Base-by-base conservation (phyloP, 768 basidiomycete species). In the Thelephora aurantiotincta region DNA sequence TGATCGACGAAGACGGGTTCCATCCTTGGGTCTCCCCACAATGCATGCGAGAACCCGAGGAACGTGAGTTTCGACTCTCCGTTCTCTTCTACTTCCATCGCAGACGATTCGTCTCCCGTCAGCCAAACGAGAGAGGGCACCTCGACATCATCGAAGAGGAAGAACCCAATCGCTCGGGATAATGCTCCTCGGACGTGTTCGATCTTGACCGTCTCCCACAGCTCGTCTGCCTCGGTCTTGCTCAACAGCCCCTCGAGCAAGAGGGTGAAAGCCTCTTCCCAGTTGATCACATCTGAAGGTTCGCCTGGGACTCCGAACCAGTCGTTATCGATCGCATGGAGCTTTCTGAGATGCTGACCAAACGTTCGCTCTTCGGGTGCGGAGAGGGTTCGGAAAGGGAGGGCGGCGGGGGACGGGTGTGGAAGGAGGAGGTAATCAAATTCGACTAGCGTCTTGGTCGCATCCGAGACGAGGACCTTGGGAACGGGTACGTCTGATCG, bases 11-110 rank as follows among this genome's bases (percentile, higher is more conserved):
- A 81, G 54, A 78, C 69, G 4, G 71, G 66, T 59, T 87, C 85
- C 34, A 85, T 67, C 35, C 87, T 62, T 9, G 85, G 85, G 58
- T 88, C 85, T 23, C 82, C 84, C 77, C 81, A 88, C 19, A 86
- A 52, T 11, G 80, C 77, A 52, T 73, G 75, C 1, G 69, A 55
- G 13, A 69, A 45, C 47, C 60, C 60, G 54, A 57, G 59, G 51
- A 54, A 64, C 41, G 76, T 66, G 49, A 80, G 68, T 34, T n/a
- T 69, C 66, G 33, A 60, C 63, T 51, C 61, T 7, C 37, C 54
- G 16, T 60, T 62, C 19, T 50, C 61, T 14, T 45, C 54, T 6
- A 50, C 56, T 19, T 50, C 45, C 14, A 49, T 45, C n/a, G 43
- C 54, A 6, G 46, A 49, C 23, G 33, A 18, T n/a, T 50, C 44